These are phyloP conservation scores for Globisporangium radiosum DNA, from an alignment of 352 stramenopile genomes.

Conservation along the genomic window DNA sequence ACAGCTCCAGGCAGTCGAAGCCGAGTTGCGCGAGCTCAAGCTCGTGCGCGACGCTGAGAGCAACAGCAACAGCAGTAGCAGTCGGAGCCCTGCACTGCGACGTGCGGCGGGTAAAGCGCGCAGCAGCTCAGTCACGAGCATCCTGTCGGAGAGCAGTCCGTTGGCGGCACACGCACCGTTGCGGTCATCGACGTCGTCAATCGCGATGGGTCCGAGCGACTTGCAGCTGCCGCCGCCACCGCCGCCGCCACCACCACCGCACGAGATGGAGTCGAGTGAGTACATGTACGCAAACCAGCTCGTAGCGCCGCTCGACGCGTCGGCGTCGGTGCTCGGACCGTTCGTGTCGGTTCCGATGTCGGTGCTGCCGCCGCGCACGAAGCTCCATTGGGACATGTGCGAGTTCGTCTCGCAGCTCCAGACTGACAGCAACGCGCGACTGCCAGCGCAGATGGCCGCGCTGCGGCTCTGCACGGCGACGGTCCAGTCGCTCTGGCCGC, in stretches of 20 bases:
- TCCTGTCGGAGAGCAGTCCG: slow-evolving; percentile 11
- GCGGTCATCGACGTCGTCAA: slow-evolving; percentile 7
- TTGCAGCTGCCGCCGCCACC: slow-evolving; percentile 4
- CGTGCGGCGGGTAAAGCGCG: background rate
- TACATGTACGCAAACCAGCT: slow-evolving; percentile 34
- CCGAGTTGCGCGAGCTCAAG: slow-evolving; percentile 36
- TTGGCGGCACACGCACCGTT: background rate
- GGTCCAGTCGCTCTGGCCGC: slow-evolving; percentile 90
- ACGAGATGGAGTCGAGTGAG: slow-evolving; percentile 19
- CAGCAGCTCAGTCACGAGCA: background rate
- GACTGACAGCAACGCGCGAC: slow-evolving; percentile 53
- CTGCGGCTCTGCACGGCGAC: slow-evolving; percentile 73
- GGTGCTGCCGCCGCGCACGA: slow-evolving; percentile 74
- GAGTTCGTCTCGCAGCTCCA: slow-evolving; percentile 80
- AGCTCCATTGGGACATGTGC: slow-evolving; percentile 85
- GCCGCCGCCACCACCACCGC: slow-evolving; percentile 9
- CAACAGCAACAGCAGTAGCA: slow-evolving; percentile 2
- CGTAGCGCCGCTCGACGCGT: slow-evolving; percentile 21
- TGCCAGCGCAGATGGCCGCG: slow-evolving; percentile 69
- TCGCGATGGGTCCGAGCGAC: slow-evolving; percentile 1
- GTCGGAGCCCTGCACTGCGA: background rate
- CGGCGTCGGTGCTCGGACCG: slow-evolving; percentile 52
- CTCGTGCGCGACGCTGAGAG: slow-evolving; percentile 17
- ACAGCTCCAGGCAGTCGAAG: slow-evolving; percentile 36
- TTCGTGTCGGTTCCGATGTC: slow-evolving; percentile 84